These are phyloP conservation scores for Pseudonectria buxi DNA, from an alignment of 2,329 filamentous ascomycete genomes.

Conservation along the genomic window DNA sequence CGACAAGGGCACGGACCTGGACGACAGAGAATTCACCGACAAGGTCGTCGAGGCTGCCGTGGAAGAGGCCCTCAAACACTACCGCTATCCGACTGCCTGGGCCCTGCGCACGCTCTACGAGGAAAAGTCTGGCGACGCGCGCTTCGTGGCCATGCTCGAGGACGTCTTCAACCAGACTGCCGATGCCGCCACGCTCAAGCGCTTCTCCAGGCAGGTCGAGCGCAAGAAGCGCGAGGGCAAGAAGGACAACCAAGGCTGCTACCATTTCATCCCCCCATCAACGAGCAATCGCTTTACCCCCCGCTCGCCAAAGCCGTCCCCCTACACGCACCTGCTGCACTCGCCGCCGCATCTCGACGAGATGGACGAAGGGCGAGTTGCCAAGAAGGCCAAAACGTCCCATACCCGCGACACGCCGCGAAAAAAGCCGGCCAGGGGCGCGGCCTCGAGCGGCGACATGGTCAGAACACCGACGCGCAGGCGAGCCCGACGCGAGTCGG, in stretches of 20 bases:
- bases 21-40: conserved; percentile 40
- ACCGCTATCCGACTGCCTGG: conserved; percentile 56
- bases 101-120: conserved; percentile 55
- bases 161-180: conserved; percentile 52
- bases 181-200: conserved; percentile 41
- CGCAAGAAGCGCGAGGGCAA: conserved; percentile 52
- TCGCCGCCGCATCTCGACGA: conserved; percentile 23
- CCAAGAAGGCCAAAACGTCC: conserved; percentile 32
- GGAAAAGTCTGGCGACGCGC: conserved; percentile 43
- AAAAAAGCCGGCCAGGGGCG: conserved; percentile 4
- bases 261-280: conserved; percentile 48
- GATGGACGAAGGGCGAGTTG: conserved; percentile 20
- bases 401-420: conserved; percentile 14
- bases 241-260: conserved; percentile 42
- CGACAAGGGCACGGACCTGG: conserved; percentile 14
- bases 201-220: conserved; percentile 45
- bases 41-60: conserved; percentile 52
- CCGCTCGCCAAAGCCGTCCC: conserved; percentile 41
- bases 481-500: conserved; percentile 30
- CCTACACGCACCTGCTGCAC: conserved; percentile 41
- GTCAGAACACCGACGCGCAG: conserved; percentile 31
- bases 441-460: conserved; percentile 13
- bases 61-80: conserved; percentile 48
- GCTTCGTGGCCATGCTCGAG: conserved; percentile 51
- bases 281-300: conserved; percentile 36